phyloP scores from a whole-genome alignment of 2,329 filamentous ascomycete species.

The Ustulina deusta region DNA sequence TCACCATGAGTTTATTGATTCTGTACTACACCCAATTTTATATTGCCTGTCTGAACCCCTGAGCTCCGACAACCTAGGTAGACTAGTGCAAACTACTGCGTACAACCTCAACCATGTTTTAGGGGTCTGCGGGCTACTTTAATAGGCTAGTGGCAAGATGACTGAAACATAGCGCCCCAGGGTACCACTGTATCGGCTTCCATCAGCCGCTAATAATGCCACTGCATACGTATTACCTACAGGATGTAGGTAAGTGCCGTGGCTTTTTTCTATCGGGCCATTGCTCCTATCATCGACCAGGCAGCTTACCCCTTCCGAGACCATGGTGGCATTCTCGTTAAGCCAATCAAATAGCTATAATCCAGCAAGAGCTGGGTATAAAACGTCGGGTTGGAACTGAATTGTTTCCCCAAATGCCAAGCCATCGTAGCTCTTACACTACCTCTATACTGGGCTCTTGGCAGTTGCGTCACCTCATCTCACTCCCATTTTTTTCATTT shows the following conservation, averaged over 20 bases:
- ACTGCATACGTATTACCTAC: not conserved
- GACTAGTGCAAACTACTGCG: too few species aligned
- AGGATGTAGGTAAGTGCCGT: not conserved
- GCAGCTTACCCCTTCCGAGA: constrained; percentile 12
- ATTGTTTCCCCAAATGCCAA: constrained; percentile 27
- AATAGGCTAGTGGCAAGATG: constrained; percentile 19
- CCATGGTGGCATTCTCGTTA: constrained; percentile 21
- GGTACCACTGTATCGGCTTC: constrained; percentile 17
- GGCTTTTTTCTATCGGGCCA: not conserved
- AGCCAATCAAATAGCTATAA: not conserved
- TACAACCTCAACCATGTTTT: not conserved
- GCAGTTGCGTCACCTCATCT: constrained; percentile 32
- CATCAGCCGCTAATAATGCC: constrained; percentile 20
- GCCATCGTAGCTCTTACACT: constrained; percentile 25
- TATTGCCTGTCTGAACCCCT: too few species aligned
- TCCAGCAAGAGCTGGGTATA: constrained; percentile 15
- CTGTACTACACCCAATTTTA: too few species aligned
- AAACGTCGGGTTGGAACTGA: not conserved
- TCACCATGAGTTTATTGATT: not conserved
- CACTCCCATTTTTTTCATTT: constrained; percentile 20
- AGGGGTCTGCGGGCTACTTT: constrained; percentile 2
- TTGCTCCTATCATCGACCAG: not conserved
- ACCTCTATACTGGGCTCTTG: not conserved
- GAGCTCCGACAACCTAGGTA: not conserved
- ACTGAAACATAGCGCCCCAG: constrained; percentile 38